Evolutionary conservation across 2,329 filamentous ascomycete genomes (phyloP).

Genomic region (Aspergillus alliaceus): DNA sequence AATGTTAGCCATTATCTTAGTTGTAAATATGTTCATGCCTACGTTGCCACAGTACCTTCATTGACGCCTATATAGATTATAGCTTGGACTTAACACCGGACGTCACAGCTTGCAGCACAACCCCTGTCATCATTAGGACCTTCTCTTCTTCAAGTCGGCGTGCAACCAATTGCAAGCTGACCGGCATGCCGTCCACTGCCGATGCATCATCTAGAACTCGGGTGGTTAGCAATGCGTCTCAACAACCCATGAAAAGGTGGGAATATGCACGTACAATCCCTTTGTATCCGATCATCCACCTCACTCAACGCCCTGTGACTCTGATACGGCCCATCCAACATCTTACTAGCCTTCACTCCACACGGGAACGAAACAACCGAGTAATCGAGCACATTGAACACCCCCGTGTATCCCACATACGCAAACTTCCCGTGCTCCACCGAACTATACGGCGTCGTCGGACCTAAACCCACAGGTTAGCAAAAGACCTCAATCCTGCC

Average conservation of each 20-base stretch:
- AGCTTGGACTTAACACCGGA: neutral
- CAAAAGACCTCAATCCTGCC: neutral
- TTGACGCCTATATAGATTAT: neutral
- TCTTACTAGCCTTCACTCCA: slow-evolving; percentile 16
- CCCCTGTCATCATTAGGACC: slow-evolving; percentile 37
- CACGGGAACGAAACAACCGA: slow-evolving; percentile 21
- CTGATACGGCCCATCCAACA: slow-evolving; percentile 3
- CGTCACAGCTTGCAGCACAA: slow-evolving; percentile 33
- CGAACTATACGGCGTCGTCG: slow-evolving; percentile 18
- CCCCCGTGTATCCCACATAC: slow-evolving; percentile 20
- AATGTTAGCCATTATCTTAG: too few species aligned
- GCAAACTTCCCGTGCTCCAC: slow-evolving; percentile 20
- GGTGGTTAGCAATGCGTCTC: too few species aligned
- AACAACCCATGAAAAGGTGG: too few species aligned
- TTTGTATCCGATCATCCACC: slow-evolving; percentile 8
- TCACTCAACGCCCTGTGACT: slow-evolving; percentile 8
- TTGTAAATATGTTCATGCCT: neutral
- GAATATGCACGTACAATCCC: slow-evolving; percentile 10
- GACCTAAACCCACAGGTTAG: slow-evolving; percentile 6
- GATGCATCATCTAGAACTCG: slow-evolving; percentile 1
- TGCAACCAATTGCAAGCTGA: slow-evolving; percentile 31
- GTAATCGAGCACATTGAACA: slow-evolving; percentile 22
- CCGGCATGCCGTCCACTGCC: slow-evolving; percentile 22
- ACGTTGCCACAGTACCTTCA: neutral
- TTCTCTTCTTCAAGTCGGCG: slow-evolving; percentile 34